A percentile compares a stretch with the other conserved stretches of the same genome.
Conservation (phyloP, 768 basidiomycete species). For the Calocybe indica region DNA sequence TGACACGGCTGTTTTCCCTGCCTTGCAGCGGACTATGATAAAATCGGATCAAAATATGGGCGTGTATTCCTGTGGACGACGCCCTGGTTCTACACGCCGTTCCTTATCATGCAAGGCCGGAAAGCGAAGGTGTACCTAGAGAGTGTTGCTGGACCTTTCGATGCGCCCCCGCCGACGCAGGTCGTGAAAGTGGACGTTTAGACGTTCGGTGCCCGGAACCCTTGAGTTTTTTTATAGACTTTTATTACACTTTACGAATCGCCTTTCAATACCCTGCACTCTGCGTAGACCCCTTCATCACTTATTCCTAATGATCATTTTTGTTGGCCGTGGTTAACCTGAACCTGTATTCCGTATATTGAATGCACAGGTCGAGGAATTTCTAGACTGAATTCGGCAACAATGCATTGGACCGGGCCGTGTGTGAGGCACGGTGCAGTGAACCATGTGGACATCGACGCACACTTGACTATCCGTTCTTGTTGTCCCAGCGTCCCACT, state of each 20-base stretch:
- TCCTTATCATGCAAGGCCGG: constrained; percentile 23
- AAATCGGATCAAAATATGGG: constrained; percentile 53
- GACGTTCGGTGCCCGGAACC: neutral
- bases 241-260: neutral
- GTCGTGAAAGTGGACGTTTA: constrained; percentile 1
- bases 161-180: constrained; percentile 16
- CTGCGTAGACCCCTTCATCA: too few species aligned
- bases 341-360: too few species aligned
- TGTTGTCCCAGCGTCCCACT: constrained; percentile 1
- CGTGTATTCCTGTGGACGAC: constrained; percentile 75
- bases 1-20: neutral
- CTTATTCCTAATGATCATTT: too few species aligned
- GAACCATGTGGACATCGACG: too few species aligned
- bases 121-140: constrained; percentile 32
- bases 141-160: constrained; percentile 49
- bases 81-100: constrained; percentile 51
- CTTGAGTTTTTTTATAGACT: neutral
- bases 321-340: too few species aligned
- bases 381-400: too few species aligned
- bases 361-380: too few species aligned
- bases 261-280: too few species aligned
- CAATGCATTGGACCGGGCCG: too few species aligned
- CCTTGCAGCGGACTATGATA: constrained; percentile 58
- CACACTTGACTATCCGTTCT: neutral
- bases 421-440: too few species aligned